Base-by-base conservation (phyloP, 257 asterid species). In the Salvia splendens region DNA sequence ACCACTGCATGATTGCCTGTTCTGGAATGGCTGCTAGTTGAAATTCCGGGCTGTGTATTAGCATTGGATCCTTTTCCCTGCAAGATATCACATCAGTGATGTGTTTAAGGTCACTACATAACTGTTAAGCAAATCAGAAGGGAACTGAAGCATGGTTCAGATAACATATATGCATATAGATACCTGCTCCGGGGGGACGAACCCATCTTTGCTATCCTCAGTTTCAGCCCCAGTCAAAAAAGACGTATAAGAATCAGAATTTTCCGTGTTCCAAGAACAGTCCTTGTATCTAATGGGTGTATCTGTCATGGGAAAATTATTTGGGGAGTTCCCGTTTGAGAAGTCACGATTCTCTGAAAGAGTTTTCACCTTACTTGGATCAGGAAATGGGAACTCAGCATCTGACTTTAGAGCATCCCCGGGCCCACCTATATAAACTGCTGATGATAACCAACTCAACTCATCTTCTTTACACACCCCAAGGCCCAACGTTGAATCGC, bases 401-500 rank as follows among this genome's bases (percentile, higher is more conserved):
- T 81, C 91, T 8, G 90, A 64, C 61, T 77, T 79, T 69, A 77
- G 72, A 28, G 24, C 70, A 67, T 81, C 82, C 16, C 63, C 79
- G 10, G 84, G 75, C 32, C 80, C 89, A 53, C 71, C 91, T 65
- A 76, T 64, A 61, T 78, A 83, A 64, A 80, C 80, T 50, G 87
- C 79, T 61, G 95, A 80, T 63, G 91, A 80, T 70, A 88, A 72
- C 99, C 99, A 94, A 71, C 83, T 82, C 65, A 82, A 61, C 52
- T 85, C 91, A 67, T 86, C 92, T 24, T 87, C 91, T 65, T 72
- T 77, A 52, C 84, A 69, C 65, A 69, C 66, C 51, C 82, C 89
- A 74, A 84, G 79, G 56, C 86, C 95, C 81, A 88, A 88, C 45
- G 86, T 79, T 33, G 96, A 81, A 79, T 88, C 95, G 71, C 87